A percentile compares a stretch with the other conserved stretches of the same genome.
Evolutionary conservation across 1,139 yeast genomes (phyloP).

Genomic region (Saccharomyces hybrid): DNA sequence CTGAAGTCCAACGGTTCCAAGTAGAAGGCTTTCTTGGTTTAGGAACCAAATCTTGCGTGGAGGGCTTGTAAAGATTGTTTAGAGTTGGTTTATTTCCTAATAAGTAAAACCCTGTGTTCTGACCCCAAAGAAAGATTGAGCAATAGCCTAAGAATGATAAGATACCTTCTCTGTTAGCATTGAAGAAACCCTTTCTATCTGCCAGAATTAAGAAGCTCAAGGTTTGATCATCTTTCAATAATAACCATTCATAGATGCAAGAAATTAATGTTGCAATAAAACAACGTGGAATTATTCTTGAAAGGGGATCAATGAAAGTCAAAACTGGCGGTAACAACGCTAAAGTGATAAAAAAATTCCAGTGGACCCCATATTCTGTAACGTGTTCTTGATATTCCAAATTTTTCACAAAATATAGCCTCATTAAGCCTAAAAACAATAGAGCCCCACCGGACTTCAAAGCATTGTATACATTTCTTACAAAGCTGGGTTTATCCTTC

Average conservation of each 20-base stretch:
- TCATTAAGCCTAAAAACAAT: slow-evolving; percentile 58
- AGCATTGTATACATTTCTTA: slow-evolving; percentile 40
- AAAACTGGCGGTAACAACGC: slow-evolving; percentile 65
- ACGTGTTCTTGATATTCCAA: slow-evolving; percentile 92
- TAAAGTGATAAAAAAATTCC: slow-evolving; percentile 92
- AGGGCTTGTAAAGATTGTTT: slow-evolving; percentile 31
- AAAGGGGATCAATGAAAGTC: slow-evolving; percentile 49
- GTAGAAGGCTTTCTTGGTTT: slow-evolving; percentile 4
- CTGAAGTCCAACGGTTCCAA: slow-evolving; percentile 36
- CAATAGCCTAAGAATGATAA: slow-evolving; percentile 78
- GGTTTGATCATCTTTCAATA: slow-evolving; percentile 45
- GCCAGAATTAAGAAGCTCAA: slow-evolving; percentile 47
- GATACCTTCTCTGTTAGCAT: slow-evolving; percentile 83
- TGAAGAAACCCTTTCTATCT: slow-evolving; percentile 45
- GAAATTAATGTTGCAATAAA: slow-evolving; percentile 53
- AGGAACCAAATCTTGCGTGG: slow-evolving; percentile 12
- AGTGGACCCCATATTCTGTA: slow-evolving; percentile 90
- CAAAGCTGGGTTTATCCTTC: slow-evolving; percentile 29
- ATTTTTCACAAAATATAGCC: slow-evolving; percentile 71
- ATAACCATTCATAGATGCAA: slow-evolving; percentile 48
- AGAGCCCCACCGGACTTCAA: slow-evolving; percentile 40
- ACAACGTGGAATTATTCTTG: slow-evolving; percentile 48
- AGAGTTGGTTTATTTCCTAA: slow-evolving; percentile 17
- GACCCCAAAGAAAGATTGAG: slow-evolving; percentile 79
- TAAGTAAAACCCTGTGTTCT: slow-evolving; percentile 53